Conservation (phyloP, 225 moss, liverwort and hornwort genomes). For the Antitrichia curtipendula region DNA sequence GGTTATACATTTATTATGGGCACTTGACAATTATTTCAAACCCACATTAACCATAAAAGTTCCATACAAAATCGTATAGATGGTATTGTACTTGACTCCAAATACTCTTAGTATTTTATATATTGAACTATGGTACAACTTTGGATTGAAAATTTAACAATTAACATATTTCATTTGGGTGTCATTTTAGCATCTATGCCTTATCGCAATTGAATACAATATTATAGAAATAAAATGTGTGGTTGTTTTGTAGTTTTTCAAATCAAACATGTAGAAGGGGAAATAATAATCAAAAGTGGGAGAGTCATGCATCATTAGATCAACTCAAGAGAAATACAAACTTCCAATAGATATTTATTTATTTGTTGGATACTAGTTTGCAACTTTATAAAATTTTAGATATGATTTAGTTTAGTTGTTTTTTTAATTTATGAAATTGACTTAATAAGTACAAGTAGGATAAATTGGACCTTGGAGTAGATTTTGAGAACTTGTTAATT, state of each 20-base stretch:
- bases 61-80: fast-evolving
- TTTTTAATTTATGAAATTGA: fast-evolving
- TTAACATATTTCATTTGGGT: not conserved
- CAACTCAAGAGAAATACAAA: not conserved
- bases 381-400: not conserved
- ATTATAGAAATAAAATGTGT: fast-evolving
- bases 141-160: not conserved
- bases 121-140: not conserved
- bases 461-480: not conserved
- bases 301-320: not conserved
- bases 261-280: not conserved
- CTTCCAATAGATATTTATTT: not conserved
- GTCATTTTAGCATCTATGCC: not conserved
- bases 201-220: not conserved
- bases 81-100: fast-evolving
- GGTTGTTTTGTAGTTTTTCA: not conserved
- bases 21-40: fast-evolving
- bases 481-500: not conserved
- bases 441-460: fast-evolving
- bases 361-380: not conserved
- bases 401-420: not conserved
- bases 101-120: not conserved
- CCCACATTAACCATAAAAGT: fast-evolving
- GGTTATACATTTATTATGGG: not conserved
- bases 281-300: not conserved